Evolutionary conservation across 306 rosid genomes (phyloP).

Genomic region (Senna siamea): DNA sequence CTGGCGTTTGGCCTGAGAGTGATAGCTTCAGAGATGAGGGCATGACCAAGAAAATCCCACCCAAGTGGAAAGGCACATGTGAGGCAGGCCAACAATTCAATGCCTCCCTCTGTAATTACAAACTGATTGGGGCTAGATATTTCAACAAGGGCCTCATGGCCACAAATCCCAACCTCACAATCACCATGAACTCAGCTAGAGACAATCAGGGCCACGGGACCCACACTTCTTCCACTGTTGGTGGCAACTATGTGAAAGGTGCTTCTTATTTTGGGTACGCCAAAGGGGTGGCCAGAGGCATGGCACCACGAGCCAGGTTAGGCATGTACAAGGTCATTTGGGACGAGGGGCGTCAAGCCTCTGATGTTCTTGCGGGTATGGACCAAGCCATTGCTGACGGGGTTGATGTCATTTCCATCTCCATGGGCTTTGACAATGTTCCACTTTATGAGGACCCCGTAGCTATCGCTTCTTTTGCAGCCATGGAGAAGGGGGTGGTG

Average conservation of each 20-base stretch:
- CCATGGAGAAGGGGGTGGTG: conserved; percentile 42
- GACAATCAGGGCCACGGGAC: conserved; percentile 46
- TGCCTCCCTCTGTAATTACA: conserved; percentile 44
- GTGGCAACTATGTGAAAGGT: conserved; percentile 42
- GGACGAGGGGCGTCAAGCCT: conserved; percentile 46
- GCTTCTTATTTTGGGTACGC: conserved; percentile 45
- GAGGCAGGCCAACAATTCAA: conserved; percentile 49
- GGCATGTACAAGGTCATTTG: conserved; percentile 44
- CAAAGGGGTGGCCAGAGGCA: conserved; percentile 46
- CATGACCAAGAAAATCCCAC: conserved; percentile 34
- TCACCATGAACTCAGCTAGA: conserved; percentile 50
- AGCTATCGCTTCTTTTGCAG: conserved; percentile 46
- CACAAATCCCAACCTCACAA: conserved; percentile 14
- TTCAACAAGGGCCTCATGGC: conserved; percentile 47
- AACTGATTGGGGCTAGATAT: conserved; percentile 47
- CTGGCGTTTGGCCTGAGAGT: conserved; percentile 50
- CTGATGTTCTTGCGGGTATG: conserved; percentile 47
- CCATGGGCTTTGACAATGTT: conserved; percentile 24
- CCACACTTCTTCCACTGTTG: conserved; percentile 50
- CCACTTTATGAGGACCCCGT: conserved; percentile 37
- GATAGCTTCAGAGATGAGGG: conserved; percentile 50
- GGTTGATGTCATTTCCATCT: conserved; percentile 47
- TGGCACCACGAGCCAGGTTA: conserved; percentile 43
- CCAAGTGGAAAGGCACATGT: conserved; percentile 52
- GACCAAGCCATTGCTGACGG: conserved; percentile 43